phyloP scores from a whole-genome alignment of 1,284 basidiomycete species.

The Ustilago lituana region DNA sequence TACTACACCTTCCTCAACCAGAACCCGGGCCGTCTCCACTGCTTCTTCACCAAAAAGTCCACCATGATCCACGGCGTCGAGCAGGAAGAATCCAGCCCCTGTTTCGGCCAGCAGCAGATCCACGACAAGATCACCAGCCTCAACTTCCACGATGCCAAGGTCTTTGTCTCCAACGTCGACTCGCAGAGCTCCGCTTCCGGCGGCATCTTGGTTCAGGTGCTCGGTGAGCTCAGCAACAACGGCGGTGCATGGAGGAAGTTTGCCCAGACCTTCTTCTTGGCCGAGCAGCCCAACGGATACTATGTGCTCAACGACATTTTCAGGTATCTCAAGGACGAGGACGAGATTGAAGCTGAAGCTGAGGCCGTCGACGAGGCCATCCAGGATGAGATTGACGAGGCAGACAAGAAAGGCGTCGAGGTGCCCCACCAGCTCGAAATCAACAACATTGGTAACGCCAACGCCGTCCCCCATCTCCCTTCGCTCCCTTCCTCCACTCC shows the following conservation, averaged over 20 bases:
- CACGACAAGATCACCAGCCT: constrained; percentile 93
- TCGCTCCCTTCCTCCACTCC: constrained; percentile 25
- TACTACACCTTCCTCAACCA: constrained; percentile 92
- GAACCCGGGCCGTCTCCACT: constrained; percentile 92
- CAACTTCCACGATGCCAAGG: constrained; percentile 95
- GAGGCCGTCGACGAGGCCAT: constrained; percentile 45
- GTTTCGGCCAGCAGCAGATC: constrained; percentile 96
- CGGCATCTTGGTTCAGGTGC: constrained; percentile 98
- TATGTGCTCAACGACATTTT: constrained; percentile 99
- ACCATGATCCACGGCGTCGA: constrained; percentile 87
- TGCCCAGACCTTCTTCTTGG: constrained; percentile 99
- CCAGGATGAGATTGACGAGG: constrained; percentile 45
- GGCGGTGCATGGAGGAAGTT: constrained; percentile 93
- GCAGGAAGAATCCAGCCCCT: constrained; percentile 76
- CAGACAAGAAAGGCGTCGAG: constrained; percentile 41
- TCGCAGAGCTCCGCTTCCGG: constrained; percentile 82
- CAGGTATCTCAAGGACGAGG: constrained; percentile 96
- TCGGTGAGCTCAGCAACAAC: constrained; percentile 93
- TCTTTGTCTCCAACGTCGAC: constrained; percentile 78
- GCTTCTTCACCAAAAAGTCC: constrained; percentile 98
- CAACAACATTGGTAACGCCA: constrained; percentile 53
- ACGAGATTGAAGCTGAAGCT: constrained; percentile 72
- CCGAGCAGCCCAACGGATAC: constrained; percentile 98
- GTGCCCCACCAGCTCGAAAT: constrained; percentile 45
- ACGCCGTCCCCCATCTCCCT: constrained; percentile 50